Percentiles rank a stretch among this genome's conserved stretches.
Conservation (phyloP, 352 stramenopile species). For the Thalassiosira ordinaria region DNA sequence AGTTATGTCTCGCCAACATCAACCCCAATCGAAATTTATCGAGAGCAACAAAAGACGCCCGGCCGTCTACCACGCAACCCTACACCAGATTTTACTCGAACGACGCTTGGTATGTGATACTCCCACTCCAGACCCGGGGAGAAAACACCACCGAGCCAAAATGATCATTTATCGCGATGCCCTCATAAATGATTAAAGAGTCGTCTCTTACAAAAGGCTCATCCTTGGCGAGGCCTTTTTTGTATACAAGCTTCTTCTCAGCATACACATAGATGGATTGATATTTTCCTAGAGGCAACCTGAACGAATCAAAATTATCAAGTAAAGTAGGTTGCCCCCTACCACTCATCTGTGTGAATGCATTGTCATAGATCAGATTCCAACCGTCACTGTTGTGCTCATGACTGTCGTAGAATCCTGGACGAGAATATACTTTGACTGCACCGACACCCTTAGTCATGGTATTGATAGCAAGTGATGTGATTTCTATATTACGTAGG, state of each 20-base stretch:
- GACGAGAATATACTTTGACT: slow-evolving; percentile 40
- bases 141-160: slow-evolving; percentile 13
- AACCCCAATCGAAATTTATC: no score
- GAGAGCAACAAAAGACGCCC: no score
- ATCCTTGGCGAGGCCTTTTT: neutral
- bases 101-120: slow-evolving; percentile 9
- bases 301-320: slow-evolving; percentile 26
- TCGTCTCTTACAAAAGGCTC: neutral
- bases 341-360: slow-evolving; percentile 9
- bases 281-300: slow-evolving; percentile 4
- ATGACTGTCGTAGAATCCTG: slow-evolving; percentile 18
- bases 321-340: slow-evolving; percentile 39
- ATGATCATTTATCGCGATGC: slow-evolving; percentile 4
- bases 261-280: slow-evolving; percentile 49
- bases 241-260: slow-evolving; percentile 37
- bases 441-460: slow-evolving; percentile 17
- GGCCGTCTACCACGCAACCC: no score
- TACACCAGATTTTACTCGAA: neutral
- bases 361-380: slow-evolving; percentile 32
- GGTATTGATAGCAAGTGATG: slow-evolving; percentile 43
- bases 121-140: slow-evolving; percentile 6
- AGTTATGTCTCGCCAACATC: no score
- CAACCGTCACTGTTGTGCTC: slow-evolving; percentile 15
- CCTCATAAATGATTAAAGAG: neutral
- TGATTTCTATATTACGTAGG: slow-evolving; percentile 25